phyloP scores from a whole-genome alignment of 169 alveolate species.

The Plasmodium sp. region DNA sequence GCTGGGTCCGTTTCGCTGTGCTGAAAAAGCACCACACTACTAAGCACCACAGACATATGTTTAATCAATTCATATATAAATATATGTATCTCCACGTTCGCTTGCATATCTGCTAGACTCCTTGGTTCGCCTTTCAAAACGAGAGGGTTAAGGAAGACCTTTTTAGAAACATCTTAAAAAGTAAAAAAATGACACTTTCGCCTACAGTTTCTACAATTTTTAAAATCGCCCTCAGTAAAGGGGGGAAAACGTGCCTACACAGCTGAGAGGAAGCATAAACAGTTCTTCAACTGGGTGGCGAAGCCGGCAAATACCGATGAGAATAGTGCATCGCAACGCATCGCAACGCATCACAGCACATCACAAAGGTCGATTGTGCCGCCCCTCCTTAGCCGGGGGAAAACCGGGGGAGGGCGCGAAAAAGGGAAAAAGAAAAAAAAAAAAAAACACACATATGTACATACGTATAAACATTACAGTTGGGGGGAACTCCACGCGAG shows the following conservation, averaged over 20 bases:
- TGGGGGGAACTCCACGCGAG: too few species aligned
- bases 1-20: not conserved
- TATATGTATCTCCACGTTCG: not conserved
- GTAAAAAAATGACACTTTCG: not conserved
- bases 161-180: conserved; percentile 22
- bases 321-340: too few species aligned
- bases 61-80: not conserved
- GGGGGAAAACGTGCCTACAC: not conserved
- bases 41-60: not conserved
- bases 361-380: not conserved
- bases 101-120: conserved; percentile 21
- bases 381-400: not conserved
- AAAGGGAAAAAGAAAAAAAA: not conserved
- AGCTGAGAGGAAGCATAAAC: not conserved
- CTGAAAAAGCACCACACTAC: not conserved
- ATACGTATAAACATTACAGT: not conserved
- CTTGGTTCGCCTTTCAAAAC: conserved; percentile 48
- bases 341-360: too few species aligned
- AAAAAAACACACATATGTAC: too few species aligned
- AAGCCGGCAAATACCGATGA: not conserved
- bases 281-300: not conserved
- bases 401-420: not conserved
- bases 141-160: conserved; percentile 17
- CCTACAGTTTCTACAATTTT: not conserved
- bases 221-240: not conserved